Evolutionary conservation across 139 green algal species (phyloP).

Genomic region (Edaphochlamys debaryana): DNA sequence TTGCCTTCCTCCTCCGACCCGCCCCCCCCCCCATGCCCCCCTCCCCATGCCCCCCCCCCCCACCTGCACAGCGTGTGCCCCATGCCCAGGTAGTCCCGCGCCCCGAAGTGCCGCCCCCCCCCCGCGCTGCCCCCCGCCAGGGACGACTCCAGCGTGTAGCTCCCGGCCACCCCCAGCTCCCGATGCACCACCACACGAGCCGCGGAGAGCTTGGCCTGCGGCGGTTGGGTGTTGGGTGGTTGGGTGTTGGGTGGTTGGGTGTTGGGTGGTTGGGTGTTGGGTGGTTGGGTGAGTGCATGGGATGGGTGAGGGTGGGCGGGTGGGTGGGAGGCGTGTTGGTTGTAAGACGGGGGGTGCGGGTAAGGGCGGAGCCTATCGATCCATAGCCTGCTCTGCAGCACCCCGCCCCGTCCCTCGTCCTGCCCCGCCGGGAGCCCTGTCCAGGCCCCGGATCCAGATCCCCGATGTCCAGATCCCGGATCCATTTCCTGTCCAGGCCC

Average conservation of each 20-base stretch:
- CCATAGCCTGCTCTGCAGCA: too few relatives aligned
- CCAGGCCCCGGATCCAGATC: too few relatives aligned
- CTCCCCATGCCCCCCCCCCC: too few relatives aligned
- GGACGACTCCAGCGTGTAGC: slow-evolving; percentile 57
- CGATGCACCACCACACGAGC: slow-evolving; percentile 49
- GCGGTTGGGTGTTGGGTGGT: background rate
- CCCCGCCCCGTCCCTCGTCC: too few relatives aligned
- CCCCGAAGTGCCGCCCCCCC: slow-evolving; percentile 45
- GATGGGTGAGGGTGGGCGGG: background rate
- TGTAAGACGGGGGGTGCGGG: too few relatives aligned
- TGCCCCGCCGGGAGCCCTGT: too few relatives aligned
- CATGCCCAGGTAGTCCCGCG: slow-evolving; percentile 52
- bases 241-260: background rate
- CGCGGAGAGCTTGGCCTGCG: slow-evolving; percentile 40
- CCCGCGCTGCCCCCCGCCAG: slow-evolving; percentile 38
- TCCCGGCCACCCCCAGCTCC: slow-evolving; percentile 50
- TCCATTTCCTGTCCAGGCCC: too few relatives aligned
- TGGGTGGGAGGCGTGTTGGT: background rate
- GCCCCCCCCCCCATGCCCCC: too few relatives aligned
- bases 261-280: background rate
- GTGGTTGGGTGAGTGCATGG: too few relatives aligned
- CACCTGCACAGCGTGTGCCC: slow-evolving; percentile 52
- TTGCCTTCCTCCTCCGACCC: too few relatives aligned
- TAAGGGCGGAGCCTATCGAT: too few relatives aligned
- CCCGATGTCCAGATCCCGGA: too few relatives aligned